Conservation (phyloP, 108 stramenopile species). For the Tribonema minus region DNA sequence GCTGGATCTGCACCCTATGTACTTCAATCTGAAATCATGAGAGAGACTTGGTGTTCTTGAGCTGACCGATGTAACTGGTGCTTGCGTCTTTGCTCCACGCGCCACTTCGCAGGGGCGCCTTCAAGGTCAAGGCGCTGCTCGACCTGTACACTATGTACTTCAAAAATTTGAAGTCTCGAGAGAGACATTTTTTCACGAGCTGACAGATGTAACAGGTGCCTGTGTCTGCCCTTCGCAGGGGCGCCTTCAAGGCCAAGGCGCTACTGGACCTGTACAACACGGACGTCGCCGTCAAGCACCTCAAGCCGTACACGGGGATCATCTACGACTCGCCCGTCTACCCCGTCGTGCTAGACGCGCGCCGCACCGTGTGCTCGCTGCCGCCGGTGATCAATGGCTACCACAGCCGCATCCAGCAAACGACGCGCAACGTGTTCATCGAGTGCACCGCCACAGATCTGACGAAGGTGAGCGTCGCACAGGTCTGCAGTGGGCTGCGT, state of each 20-base stretch:
- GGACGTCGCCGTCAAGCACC: conserved; percentile 81
- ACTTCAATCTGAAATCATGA: too few relatives aligned
- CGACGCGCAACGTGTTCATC: conserved; percentile 94
- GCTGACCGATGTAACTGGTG: too few relatives aligned
- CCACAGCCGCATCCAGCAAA: conserved; percentile 78
- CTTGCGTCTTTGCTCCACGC: too few relatives aligned
- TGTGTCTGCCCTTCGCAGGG: too few relatives aligned
- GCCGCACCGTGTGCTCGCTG: conserved; percentile 78
- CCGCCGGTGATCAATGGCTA: conserved; percentile 97
- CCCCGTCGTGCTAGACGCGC: conserved; percentile 83
- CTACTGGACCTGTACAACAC: conserved; percentile 78
- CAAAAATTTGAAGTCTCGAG: too few relatives aligned
- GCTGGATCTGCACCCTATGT: too few relatives aligned
- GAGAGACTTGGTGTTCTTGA: too few relatives aligned
- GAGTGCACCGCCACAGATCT: conserved; percentile 98
- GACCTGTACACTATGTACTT: too few relatives aligned
- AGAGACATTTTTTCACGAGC: too few relatives aligned
- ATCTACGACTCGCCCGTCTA: conserved; percentile 58
- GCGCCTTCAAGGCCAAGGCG: conserved; percentile 54
- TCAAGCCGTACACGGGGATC: conserved; percentile 84
- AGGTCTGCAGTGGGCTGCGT: too few relatives aligned
- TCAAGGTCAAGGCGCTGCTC: too few relatives aligned
- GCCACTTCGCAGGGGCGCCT: conserved; percentile 46
- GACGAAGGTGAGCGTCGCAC: conserved; percentile 79
- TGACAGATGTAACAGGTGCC: too few relatives aligned